Percentiles rank a stretch among this genome's conserved stretches.
phyloP scores from a whole-genome alignment of 805 yeast species.

The Pachysolen tannophilus region DNA sequence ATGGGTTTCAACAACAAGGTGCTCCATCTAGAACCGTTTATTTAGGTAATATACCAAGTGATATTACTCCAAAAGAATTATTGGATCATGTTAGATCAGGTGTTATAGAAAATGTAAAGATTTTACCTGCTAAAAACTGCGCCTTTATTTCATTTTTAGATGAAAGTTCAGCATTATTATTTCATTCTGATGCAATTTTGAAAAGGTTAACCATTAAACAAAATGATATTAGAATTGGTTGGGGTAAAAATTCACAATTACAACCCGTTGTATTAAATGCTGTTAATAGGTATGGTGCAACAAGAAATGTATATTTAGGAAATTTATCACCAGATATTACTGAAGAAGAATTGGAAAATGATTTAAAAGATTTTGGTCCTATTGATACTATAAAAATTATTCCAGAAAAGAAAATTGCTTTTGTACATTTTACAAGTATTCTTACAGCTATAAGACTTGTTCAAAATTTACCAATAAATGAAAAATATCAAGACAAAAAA shows the following conservation, averaged over 20 bases:
- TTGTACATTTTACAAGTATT: conserved; percentile 83
- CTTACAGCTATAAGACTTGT: conserved; percentile 83
- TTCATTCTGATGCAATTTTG: conserved; percentile 88
- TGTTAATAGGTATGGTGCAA: conserved; percentile 80
- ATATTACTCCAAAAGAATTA: conserved; percentile 70
- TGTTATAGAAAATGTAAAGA: conserved; percentile 68
- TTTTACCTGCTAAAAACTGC: conserved; percentile 79
- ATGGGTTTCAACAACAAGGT: conserved; percentile 9
- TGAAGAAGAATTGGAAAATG: conserved; percentile 57
- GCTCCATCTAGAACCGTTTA: conserved; percentile 84
- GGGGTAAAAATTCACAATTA: conserved; percentile 81
- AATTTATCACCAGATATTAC: conserved; percentile 53
- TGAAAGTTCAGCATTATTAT: conserved; percentile 79
- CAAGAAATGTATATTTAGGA: conserved; percentile 90
- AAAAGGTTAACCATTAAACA: conserved; percentile 75
- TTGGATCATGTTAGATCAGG: conserved; percentile 91
- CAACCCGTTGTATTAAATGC: conserved; percentile 68
- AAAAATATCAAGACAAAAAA: conserved; percentile 67
- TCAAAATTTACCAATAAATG: conserved; percentile 57
- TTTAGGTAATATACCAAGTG: conserved; percentile 81
- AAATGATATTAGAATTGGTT: conserved; percentile 79
- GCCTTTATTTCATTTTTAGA: conserved; percentile 88
- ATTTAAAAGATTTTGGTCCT: conserved; percentile 66
- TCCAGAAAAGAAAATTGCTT: conserved; percentile 77
- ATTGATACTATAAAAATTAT: conserved; percentile 81